phyloP scores from a whole-genome alignment of 768 basidiomycete species.

The Termitomyces sp. region DNA sequence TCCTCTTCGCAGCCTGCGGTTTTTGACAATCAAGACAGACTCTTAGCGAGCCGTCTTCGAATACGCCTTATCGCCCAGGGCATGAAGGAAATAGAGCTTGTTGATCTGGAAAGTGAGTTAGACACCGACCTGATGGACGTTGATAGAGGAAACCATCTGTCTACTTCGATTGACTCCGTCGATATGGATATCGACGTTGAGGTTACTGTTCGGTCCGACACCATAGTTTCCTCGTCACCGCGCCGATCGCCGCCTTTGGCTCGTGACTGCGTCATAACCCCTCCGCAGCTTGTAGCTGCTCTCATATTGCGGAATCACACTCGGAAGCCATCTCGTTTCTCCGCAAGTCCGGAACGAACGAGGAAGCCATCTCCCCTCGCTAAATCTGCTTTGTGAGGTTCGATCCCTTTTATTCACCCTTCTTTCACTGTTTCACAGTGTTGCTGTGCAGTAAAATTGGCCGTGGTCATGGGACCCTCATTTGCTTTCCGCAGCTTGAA shows the following conservation, averaged over 20 bases:
- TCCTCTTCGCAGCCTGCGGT: background rate
- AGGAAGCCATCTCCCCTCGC: slow-evolving; percentile 14
- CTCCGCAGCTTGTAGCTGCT: slow-evolving; percentile 13
- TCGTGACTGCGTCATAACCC: slow-evolving; percentile 5
- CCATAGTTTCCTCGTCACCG: slow-evolving; percentile 6
- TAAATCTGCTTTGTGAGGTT: slow-evolving; percentile 9
- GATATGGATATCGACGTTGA: slow-evolving; percentile 20
- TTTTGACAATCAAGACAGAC: slow-evolving; percentile 14
- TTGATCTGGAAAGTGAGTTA: slow-evolving; percentile 10
- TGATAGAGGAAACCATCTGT: slow-evolving; percentile 2
- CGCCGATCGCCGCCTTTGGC: background rate
- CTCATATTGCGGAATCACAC: slow-evolving; percentile 13
- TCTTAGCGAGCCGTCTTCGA: slow-evolving; percentile 17
- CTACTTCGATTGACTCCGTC: slow-evolving; percentile 15
- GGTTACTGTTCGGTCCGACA: background rate
- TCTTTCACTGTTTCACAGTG: background rate
- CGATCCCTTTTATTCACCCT: background rate
- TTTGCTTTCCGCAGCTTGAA: slow-evolving; percentile 1
- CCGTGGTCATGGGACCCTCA: background rate
- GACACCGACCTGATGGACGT: slow-evolving; percentile 10
- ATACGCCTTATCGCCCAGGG: slow-evolving; percentile 13
- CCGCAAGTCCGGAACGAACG: slow-evolving; percentile 5
- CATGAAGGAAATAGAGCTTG: slow-evolving; percentile 8
- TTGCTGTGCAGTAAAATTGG: background rate
- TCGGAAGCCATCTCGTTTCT: slow-evolving; percentile 5